A percentile compares a stretch with the other conserved stretches of the same genome.
Evolutionary conservation across 306 rosid species (phyloP).

Genomic region (Prunus mongolica): DNA sequence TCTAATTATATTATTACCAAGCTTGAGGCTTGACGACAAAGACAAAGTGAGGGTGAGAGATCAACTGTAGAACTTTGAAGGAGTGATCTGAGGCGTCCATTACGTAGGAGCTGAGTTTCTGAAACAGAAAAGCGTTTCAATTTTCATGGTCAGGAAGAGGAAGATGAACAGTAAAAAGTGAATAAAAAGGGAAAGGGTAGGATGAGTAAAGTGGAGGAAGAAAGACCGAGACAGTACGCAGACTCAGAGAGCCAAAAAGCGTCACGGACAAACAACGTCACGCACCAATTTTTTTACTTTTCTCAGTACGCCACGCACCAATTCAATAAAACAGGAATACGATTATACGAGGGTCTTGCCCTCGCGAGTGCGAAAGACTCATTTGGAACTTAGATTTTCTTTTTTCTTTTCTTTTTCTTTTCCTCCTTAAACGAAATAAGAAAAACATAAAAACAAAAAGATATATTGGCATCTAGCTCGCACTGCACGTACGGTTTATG

Average conservation of each 20-base stretch:
- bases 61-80: conserved; percentile 17
- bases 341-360: conserved; percentile 2
- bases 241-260: background rate
- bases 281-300: background rate
- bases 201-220: conserved; percentile 4
- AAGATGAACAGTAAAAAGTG: background rate
- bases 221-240: background rate
- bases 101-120: background rate
- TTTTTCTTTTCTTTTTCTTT: too few relatives aligned
- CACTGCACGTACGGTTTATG: background rate
- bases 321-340: background rate
- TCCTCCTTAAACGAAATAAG: background rate
- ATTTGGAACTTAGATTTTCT: background rate
- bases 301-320: background rate
- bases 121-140: conserved; percentile 7
- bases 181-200: background rate
- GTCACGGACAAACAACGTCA: conserved; percentile 46
- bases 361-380: background rate
- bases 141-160: conserved; percentile 2
- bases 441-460: background rate
- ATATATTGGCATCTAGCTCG: background rate
- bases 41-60: conserved; percentile 6
- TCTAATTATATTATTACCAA: background rate
- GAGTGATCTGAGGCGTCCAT: conserved; percentile 21
- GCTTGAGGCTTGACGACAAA: background rate